Evolutionary conservation across 2,329 filamentous ascomycete genomes (phyloP), one percentile per base, ranked within the genome.

Genomic region (Ceratocystis harringtonii): DNA sequence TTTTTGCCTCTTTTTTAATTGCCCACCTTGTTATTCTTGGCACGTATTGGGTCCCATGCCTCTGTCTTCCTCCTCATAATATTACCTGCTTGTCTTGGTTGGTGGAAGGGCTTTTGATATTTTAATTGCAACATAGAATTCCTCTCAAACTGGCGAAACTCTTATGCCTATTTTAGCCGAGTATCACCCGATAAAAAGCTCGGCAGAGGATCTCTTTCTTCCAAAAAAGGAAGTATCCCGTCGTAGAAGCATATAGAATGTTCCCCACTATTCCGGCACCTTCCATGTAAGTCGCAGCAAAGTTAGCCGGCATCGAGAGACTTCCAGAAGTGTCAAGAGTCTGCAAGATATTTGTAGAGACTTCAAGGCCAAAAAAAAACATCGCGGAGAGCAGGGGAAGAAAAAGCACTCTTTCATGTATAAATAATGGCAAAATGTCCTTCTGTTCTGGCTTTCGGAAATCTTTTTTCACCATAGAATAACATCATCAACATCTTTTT

Each of bases 1-100:
- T 68, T 67, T 71, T 70, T 69, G 70, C 74, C 75, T 61, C 28
- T 45, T 36, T 28, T 63, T 63, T 48, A 48, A 57, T 62, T 41
- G 41, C 43, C 19, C 8, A 25, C 25, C 44, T 32, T 62, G 12
- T 19, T 62, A 3, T 45, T 62, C 30, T 50, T 50, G 28, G 28
- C n/a, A 22, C 36, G 4, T 48, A 17, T 41, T 30, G 60, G 30
- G 22, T 52, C 25, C 19, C 48, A 28, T 5, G 2, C 48, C 2
- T 41, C 12, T 15, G 19, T 25, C 25, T 25, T 52, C 12, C 25
- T 28, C 12, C 25, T 15, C 48, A 52, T 52, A 52, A 22, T 52
- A 52, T 52, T 10, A 5, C 25, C 25, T 52, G 22, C 3, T 28
- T 17, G 30, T 36, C 32, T 44, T 62, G n/a, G 12, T 19, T 32